Conservation (phyloP, 75 land plant species). For the Isoetes taiwanensis region DNA sequence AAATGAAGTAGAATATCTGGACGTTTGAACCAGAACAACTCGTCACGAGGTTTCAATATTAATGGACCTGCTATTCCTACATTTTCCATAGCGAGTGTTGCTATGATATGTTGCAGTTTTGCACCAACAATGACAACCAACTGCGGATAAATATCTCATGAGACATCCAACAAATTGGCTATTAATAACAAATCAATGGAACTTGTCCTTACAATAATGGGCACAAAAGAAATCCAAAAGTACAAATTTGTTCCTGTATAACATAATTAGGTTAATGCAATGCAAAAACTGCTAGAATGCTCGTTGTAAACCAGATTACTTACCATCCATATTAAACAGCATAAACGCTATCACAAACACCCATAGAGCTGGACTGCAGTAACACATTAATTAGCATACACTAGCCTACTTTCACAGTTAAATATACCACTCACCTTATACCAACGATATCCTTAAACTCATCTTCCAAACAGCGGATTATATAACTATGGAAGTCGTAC, state of each 20-base stretch:
- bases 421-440: not conserved
- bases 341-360: not conserved
- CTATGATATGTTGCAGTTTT: constrained; percentile 3
- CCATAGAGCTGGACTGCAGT: not conserved
- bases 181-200: no score
- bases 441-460: constrained; percentile 6
- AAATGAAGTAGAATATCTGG: not conserved
- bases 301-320: not conserved
- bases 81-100: constrained; percentile 2
- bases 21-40: not conserved
- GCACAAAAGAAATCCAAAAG: constrained; percentile 1
- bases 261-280: not conserved
- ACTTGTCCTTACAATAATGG: not conserved
- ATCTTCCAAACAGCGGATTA: constrained; percentile 1
- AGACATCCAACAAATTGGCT: no score
- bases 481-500: constrained; percentile 3
- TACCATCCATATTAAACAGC: constrained; percentile 4
- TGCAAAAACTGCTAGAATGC: not conserved
- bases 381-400: not conserved
- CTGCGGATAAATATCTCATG: no score
- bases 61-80: not conserved
- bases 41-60: constrained; percentile 1
- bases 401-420: no score
- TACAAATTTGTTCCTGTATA: constrained; percentile 1
- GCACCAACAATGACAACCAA: constrained; percentile 1